Percentiles rank a stretch among this genome's conserved stretches.
Conservation (phyloP, 805 yeast genomes). For the Ogataea neopini region DNA sequence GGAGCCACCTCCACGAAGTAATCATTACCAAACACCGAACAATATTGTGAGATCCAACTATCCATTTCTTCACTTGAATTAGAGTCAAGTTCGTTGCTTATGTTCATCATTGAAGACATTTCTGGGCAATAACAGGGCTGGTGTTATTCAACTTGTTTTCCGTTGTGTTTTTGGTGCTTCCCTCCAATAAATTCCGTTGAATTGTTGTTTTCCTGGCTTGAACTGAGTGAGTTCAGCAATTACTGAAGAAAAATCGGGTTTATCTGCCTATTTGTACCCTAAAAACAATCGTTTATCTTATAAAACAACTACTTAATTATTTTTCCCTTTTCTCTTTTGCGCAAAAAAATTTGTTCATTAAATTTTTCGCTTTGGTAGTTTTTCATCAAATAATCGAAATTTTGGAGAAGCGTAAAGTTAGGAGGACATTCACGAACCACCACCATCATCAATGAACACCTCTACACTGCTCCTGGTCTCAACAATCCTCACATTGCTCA, state of each 20-base stretch:
- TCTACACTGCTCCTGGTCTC: slow-evolving; percentile 37
- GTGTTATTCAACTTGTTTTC: neutral
- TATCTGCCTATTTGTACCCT: neutral
- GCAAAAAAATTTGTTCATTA: neutral
- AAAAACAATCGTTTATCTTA: neutral
- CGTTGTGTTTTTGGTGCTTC: neutral
- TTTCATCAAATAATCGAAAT: too few relatives aligned
- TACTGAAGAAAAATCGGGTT: neutral
- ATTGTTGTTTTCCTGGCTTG: neutral
- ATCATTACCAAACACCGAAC: slow-evolving; percentile 80
- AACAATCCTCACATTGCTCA: slow-evolving; percentile 37
- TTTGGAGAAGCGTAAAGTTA: too few relatives aligned
- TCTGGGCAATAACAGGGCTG: neutral
- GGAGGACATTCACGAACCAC: too few relatives aligned
- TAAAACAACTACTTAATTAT: neutral
- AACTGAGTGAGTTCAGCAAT: neutral
- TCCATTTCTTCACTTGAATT: slow-evolving; percentile 53
- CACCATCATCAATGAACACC: slow-evolving; percentile 15
- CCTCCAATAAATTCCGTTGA: neutral
- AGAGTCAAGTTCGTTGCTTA: slow-evolving; percentile 28
- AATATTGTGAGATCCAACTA: slow-evolving; percentile 82
- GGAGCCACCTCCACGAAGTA: slow-evolving; percentile 90
- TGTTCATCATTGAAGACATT: slow-evolving; percentile 23
- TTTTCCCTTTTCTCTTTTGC: neutral
- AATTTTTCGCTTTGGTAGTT: neutral